Evolutionary conservation across 139 green algal species (phyloP).

Genomic region (Limnomonas spitsbergensis): DNA sequence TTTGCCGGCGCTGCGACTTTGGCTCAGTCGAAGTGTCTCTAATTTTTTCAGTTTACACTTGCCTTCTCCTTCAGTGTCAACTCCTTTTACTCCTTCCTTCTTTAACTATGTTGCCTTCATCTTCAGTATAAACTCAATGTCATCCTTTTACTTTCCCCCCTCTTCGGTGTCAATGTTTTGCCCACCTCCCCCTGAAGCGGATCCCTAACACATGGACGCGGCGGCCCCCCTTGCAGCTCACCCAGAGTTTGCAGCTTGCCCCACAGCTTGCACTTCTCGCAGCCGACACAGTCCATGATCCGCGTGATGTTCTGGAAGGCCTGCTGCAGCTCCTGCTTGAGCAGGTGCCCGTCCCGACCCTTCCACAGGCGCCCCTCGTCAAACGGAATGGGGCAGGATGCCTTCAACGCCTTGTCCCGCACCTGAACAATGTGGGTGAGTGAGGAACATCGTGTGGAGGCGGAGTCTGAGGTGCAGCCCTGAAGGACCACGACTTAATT

Average conservation of each 20-base stretch:
- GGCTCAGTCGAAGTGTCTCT: too few species aligned
- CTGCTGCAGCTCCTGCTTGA: conserved; percentile 41
- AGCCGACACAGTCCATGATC: conserved; percentile 98
- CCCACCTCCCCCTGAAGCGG: conserved; percentile 67
- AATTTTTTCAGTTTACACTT: too few species aligned
- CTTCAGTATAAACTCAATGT: too few species aligned
- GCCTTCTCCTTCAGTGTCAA: too few species aligned
- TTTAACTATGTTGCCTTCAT: too few species aligned
- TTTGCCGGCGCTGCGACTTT: too few species aligned
- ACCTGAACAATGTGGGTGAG: not conserved
- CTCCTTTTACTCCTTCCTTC: too few species aligned
- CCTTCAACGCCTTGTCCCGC: not conserved
- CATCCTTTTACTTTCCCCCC: too few species aligned
- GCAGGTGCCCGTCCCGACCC: conserved; percentile 51
- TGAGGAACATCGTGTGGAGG: too few species aligned
- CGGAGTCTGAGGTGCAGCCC: too few species aligned
- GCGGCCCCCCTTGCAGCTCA: conserved; percentile 77
- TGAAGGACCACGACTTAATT: too few species aligned
- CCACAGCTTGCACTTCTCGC: conserved; percentile 99
- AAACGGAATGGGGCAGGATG: conserved; percentile 86
- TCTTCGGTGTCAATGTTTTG: too few species aligned
- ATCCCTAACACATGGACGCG: conserved; percentile 93
- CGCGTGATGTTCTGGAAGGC: conserved; percentile 91
- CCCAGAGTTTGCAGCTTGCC: conserved; percentile 96
- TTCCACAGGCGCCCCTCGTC: conserved; percentile 90